Conservation (phyloP, 352 stramenopile species). For the Poterioochromonas sp. region DNA sequence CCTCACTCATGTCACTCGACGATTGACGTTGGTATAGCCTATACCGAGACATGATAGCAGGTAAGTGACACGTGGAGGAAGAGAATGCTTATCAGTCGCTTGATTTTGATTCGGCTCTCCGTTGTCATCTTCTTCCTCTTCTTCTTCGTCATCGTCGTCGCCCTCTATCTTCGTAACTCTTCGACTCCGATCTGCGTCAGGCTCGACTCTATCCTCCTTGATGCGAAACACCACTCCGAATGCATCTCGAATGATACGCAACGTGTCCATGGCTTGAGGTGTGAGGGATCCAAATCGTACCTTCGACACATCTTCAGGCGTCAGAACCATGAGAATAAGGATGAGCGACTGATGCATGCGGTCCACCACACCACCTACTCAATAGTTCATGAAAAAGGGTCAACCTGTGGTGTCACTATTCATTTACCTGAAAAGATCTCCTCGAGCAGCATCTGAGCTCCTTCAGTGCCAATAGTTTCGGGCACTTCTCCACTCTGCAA, state of each 20-base stretch:
- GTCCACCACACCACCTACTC: slow-evolving; percentile 81
- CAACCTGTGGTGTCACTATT: too few species aligned
- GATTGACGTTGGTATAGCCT: slow-evolving; percentile 87
- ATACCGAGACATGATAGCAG: slow-evolving; percentile 82
- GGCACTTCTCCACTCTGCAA: slow-evolving; percentile 59
- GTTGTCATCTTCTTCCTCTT: slow-evolving; percentile 2
- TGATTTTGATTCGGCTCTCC: background rate
- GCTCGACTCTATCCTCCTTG: slow-evolving; percentile 54
- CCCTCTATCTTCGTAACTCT: too few species aligned
- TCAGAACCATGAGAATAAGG: slow-evolving; percentile 93
- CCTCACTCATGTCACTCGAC: slow-evolving; percentile 75
- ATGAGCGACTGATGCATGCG: slow-evolving; percentile 86
- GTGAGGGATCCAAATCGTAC: slow-evolving; percentile 35
- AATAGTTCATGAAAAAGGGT: too few species aligned
- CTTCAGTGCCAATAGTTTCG: slow-evolving; percentile 87
- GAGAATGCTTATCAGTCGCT: background rate
- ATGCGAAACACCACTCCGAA: slow-evolving; percentile 87
- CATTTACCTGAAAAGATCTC: slow-evolving; percentile 64
- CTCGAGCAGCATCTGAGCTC: slow-evolving; percentile 84
- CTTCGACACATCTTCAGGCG: slow-evolving; percentile 92
- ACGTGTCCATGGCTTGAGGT: slow-evolving; percentile 49
- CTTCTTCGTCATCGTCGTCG: slow-evolving; percentile 14
- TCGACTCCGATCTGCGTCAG: background rate
- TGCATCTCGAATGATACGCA: slow-evolving; percentile 77
- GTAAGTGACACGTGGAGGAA: slow-evolving; percentile 37